Base-by-base conservation (phyloP, 805 yeast species). In the Monosporozyma unispora region DNA sequence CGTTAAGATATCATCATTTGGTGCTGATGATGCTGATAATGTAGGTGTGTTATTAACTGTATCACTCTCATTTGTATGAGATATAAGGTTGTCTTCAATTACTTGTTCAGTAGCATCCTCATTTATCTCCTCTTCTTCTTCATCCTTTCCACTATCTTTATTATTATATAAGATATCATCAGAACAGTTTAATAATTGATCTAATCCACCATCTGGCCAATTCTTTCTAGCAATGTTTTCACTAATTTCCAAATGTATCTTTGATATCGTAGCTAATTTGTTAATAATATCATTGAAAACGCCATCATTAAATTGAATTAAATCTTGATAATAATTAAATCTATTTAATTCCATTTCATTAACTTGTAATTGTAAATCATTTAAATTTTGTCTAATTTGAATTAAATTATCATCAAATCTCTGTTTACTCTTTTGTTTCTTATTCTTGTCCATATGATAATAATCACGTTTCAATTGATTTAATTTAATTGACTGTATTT, bases 181-280 rank as follows among this genome's bases (percentile, higher is more conserved):
- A 37, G 86, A 80, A 31, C 75, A 70, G 1, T 79, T 70, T 22
- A 85, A 69, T 48, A 85, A 68, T 23, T 77, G 81, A 59, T 87
- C 96, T 31, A 88, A 68, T 0, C 96, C 96, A 25, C 91, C 93
- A 12, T 95, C 96, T 3, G 84, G 76, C 87, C 89, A 82, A 4
- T 95, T 93, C 60, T 88, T 88, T 50, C 80, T 73, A 0, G 95
- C 95, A 21, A 88, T 79, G 25, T 84, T 82, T 58, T 86, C 95
- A 57, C 79, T 80, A 18, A 87, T 79, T 57, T 87, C 93, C 16
- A 88, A 79, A 61, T 88, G 91, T 2, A 93, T 90, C 46, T 87
- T 70, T 1, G 87, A 81, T 4, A 84, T 71, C 1, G 84, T 74
- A 1, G 87, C 83, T 1, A 87, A 74, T 47, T 74, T 72, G 18